phyloP scores from a whole-genome alignment of 2,329 filamentous ascomycete species.

The Zasmidium citrigriseum region DNA sequence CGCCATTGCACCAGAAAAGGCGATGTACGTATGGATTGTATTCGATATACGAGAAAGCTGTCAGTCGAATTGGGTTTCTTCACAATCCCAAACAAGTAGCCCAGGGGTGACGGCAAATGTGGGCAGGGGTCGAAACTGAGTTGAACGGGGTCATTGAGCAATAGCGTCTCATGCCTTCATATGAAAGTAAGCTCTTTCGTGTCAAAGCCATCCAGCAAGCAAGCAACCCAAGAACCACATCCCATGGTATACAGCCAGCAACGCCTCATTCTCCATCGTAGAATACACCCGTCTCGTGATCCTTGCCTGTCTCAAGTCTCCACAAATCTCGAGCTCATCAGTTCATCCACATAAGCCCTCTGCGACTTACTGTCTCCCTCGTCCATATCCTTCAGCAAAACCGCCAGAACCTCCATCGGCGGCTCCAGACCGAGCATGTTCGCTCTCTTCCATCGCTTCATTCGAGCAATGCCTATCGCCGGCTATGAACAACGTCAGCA shows the following conservation, averaged over 20 bases:
- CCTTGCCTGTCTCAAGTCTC: constrained; percentile 32
- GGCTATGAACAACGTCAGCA: constrained; percentile 59
- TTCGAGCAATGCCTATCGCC: constrained; percentile 78
- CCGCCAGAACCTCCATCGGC: constrained; percentile 85
- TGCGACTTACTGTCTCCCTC: constrained; percentile 57
- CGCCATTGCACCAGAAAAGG: not conserved
- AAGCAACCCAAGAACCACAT: not conserved
- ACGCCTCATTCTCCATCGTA: constrained; percentile 5
- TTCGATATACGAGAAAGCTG: not conserved
- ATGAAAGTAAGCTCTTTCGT: not conserved
- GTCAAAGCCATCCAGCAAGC: not conserved
- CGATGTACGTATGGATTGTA: constrained; percentile 3
- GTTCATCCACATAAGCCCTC: constrained; percentile 72
- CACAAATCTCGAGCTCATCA: constrained; percentile 54
- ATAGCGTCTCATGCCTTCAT: not conserved
- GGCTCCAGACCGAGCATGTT: constrained; percentile 80
- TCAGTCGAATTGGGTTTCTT: too few relatives aligned
- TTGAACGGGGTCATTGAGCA: too few relatives aligned
- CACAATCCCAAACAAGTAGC: too few relatives aligned
- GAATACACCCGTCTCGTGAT: not conserved
- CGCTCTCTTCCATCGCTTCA: constrained; percentile 86
- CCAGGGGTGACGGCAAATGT: too few relatives aligned
- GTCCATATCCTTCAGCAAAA: constrained; percentile 72
- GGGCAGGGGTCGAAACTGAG: not conserved
- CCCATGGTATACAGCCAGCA: not conserved